A percentile compares a stretch with the other conserved stretches of the same genome.
phyloP scores from a whole-genome alignment of 1,139 yeast species.

The Kodamaea arcana region DNA sequence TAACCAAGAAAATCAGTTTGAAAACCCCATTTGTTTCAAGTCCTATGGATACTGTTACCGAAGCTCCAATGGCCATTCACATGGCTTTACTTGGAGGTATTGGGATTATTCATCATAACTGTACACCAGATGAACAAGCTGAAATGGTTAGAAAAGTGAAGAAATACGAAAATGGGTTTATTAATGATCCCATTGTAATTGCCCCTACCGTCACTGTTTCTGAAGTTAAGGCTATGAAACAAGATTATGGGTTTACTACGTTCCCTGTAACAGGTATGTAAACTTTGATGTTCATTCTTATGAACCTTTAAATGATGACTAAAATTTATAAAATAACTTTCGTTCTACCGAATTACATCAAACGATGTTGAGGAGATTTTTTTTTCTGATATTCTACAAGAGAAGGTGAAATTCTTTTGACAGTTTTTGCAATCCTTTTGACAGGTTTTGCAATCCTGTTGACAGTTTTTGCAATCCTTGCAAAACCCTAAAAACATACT shows the following conservation, averaged over 20 bases:
- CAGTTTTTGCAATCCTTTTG: no score
- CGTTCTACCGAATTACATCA: constrained; percentile 99
- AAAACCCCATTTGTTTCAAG: constrained; percentile 95
- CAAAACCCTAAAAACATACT: constrained; percentile 15
- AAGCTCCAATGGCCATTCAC: constrained; percentile 94
- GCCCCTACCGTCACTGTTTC: constrained; percentile 73
- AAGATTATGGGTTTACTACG: constrained; percentile 84
- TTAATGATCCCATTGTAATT: constrained; percentile 88
- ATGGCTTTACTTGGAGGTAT: constrained; percentile 99
- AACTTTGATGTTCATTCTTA: constrained; percentile 5
- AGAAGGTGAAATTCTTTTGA: not conserved
- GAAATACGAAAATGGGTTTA: constrained; percentile 96
- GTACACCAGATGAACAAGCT: constrained; percentile 95
- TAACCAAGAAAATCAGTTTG: constrained; percentile 87
- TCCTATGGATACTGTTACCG: constrained; percentile 99
- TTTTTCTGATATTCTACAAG: constrained; percentile 31
- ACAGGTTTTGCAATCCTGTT: not conserved
- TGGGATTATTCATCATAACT: constrained; percentile 98
- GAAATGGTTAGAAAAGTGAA: constrained; percentile 96
- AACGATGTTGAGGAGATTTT: constrained; percentile 92
- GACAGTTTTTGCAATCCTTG: not conserved
- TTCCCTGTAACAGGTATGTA: constrained; percentile 99
- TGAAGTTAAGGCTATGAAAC: constrained; percentile 71
- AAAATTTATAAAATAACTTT: constrained; percentile 69
- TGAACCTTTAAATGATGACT: constrained; percentile 53